Evolutionary conservation across 2,329 filamentous ascomycete genomes (phyloP), one percentile per base, ranked within the genome.

Genomic region (Alternaria sp.): DNA sequence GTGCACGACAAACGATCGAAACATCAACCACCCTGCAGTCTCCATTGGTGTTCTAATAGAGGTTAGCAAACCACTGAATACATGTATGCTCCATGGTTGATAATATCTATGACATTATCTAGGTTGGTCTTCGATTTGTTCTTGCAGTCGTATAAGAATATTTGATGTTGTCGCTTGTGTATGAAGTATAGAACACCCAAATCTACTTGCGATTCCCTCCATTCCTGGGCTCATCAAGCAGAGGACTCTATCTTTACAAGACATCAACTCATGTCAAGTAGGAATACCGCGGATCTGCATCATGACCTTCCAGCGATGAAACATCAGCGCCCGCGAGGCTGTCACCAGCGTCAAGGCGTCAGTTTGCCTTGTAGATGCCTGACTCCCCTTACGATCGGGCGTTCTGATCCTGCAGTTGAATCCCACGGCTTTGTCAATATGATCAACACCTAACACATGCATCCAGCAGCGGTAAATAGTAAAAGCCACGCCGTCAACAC

Each of bases 341-440:
- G 52, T 51, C 58, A 62, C 54, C 51, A 59, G 51, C 51, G 64
- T 54, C 28, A 57, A 54, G 23, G 25, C 21, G 52, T 36, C 32
- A 17, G 19, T n/a, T 25, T 9, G 17, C 32, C 12, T 51, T 44
- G 43, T 51, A 15, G n/a, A 47, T 46, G 50, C 36, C 36, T 65
- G 19, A 23, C 32, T 26, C 23, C 6, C 15, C 45, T 26, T 36
- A 60, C 15, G 12, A 32, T 43, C 30, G 17, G 44, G 26, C 58
- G 21, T 55, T 40, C 19, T 23, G 26, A 36, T 61, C 25, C 21
- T 51, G 2, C 1, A 1, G 25, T 51, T 45, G 30, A 44, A 28
- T 40, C 13, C 26, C 26, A 4, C 15, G 23, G n/a, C 5, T 13
- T 13, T 0, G 3, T 19, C 36, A 7, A 54, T 57, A 44, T 47